phyloP scores from a whole-genome alignment of 1,284 basidiomycete genomes.

The Coriolopsis trogii region DNA sequence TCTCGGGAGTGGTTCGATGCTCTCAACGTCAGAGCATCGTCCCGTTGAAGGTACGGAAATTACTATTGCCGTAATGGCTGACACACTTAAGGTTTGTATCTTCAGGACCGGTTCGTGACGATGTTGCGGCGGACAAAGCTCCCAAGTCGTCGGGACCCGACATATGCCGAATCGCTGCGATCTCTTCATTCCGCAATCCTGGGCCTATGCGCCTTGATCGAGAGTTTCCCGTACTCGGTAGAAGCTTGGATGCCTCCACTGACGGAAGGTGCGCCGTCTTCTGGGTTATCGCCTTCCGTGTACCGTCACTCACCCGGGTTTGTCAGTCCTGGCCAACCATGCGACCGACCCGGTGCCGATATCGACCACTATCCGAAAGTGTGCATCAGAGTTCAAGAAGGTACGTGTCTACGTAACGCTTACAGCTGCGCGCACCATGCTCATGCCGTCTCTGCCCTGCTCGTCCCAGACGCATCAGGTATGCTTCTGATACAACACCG shows the following conservation, averaged over 20 bases:
- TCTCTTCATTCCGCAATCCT: slow-evolving; percentile 89
- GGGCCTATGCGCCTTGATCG: slow-evolving; percentile 84
- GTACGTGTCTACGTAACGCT: slow-evolving; percentile 41
- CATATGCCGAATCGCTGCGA: slow-evolving; percentile 76
- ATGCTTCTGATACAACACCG: slow-evolving; percentile 20
- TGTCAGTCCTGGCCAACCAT: slow-evolving; percentile 78
- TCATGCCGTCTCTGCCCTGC: slow-evolving; percentile 17
- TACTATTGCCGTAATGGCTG: slow-evolving; percentile 3
- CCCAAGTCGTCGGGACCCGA: slow-evolving; percentile 70
- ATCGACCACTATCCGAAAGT: slow-evolving; percentile 86
- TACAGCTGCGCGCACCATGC: slow-evolving; percentile 14
- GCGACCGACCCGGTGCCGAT: slow-evolving; percentile 92
- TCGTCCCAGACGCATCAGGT: slow-evolving; percentile 68
- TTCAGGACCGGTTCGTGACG: slow-evolving; percentile 78
- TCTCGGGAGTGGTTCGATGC: slow-evolving; percentile 91
- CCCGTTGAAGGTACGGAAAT: slow-evolving; percentile 72
- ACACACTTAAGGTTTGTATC: slow-evolving; percentile 7
- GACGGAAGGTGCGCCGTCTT: slow-evolving; percentile 78
- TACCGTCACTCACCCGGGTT: no score
- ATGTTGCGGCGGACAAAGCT: slow-evolving; percentile 66
- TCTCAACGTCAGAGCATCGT: slow-evolving; percentile 90
- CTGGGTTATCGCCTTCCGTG: no score
- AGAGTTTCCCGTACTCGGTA: slow-evolving; percentile 79
- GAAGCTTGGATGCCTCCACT: slow-evolving; percentile 79
- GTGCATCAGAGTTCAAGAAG: slow-evolving; percentile 90